Evolutionary conservation across 2,329 filamentous ascomycete genomes (phyloP), one percentile per base, ranked within the genome.

Genomic region (Penicillium janthinellum): DNA sequence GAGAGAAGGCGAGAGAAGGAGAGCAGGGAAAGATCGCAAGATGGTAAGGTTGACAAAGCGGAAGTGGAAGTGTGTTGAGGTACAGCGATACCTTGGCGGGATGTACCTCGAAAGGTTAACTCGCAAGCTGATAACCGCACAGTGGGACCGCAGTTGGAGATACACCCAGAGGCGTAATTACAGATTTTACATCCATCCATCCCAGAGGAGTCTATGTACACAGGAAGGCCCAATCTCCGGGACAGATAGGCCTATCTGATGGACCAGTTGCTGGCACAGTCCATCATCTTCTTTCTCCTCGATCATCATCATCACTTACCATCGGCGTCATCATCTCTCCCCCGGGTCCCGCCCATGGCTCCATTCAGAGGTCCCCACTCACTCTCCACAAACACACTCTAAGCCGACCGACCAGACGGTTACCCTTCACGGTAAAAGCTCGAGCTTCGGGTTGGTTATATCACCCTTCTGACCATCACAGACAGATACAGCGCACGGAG

Each of bases 291-390:
- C 22, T 47, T 54, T 14, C 52, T 34, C 25, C 54, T 52, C 63
- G 57, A 54, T 63, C 44, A 47, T 47, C 42, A 47, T 63, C 61
- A 59, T 63, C 57, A 62, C 58, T 63, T 56, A 58, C 54, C 60
- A 53, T 55, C 53, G 53, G 51, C 47, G 35, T 56, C 59, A 56
- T 47, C 44, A 15, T 41, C 31, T 38, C 20, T 39, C 25, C 47
- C 54, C 54, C 54, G 5, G 47, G 47, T 14, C 47, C 47, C 38
- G 38, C 51, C 56, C 56, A 41, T 41, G 56, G 44, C 42, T 53
- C 53, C 41, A 49, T 49, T 20, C 41, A 34, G 38, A 22, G 28
- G 52, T 42, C 54, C 37, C 42, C 54, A 39, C 54, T 56, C 38
- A 2, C 31, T 52, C 49, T 38, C 37, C 49, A 39, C 50, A 53